Conservation (phyloP, 768 basidiomycete species). For the Podaxis mareebaensis region DNA sequence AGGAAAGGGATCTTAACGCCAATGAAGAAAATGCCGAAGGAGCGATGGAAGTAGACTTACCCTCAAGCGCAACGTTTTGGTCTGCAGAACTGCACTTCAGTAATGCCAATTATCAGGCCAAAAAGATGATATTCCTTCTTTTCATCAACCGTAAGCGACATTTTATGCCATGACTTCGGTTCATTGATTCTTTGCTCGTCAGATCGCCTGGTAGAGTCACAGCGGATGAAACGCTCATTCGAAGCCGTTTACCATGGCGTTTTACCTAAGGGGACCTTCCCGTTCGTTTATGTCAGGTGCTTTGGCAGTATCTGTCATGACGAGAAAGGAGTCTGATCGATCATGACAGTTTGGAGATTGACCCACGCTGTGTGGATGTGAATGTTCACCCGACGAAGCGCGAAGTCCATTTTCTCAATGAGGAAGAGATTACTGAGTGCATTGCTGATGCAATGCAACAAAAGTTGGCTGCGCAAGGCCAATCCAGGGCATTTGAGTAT, state of each 20-base stretch:
- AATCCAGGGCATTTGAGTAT: conserved; percentile 72
- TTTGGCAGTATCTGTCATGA: conserved; percentile 13
- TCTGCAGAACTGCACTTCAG: conserved; percentile 76
- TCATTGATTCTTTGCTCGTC: neutral
- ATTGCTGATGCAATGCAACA: conserved; percentile 75
- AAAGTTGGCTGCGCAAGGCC: conserved; percentile 58
- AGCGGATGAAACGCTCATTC: conserved; percentile 81
- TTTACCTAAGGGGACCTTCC: conserved; percentile 85
- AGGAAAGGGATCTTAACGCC: conserved; percentile 29
- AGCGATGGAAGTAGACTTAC: conserved; percentile 28
- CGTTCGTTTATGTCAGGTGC: conserved; percentile 96
- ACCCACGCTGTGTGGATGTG: conserved; percentile 89
- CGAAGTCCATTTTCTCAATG: conserved; percentile 92
- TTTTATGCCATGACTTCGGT: conserved; percentile 8
- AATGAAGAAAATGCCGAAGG: conserved; percentile 33
- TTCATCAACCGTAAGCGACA: conserved; percentile 87
- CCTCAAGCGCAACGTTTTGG: conserved; percentile 51
- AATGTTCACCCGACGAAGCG: conserved; percentile 98
- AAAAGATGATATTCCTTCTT: conserved; percentile 80
- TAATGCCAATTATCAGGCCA: conserved; percentile 86
- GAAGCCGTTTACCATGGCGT: conserved; percentile 84
- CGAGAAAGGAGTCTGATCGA: conserved; percentile 3
- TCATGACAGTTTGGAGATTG: conserved; percentile 66
- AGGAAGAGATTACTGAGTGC: conserved; percentile 79
- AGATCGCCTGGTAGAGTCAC: conserved; percentile 94